Conservation (phyloP, 2,329 filamentous ascomycete genomes). For the Penicillium sp. region DNA sequence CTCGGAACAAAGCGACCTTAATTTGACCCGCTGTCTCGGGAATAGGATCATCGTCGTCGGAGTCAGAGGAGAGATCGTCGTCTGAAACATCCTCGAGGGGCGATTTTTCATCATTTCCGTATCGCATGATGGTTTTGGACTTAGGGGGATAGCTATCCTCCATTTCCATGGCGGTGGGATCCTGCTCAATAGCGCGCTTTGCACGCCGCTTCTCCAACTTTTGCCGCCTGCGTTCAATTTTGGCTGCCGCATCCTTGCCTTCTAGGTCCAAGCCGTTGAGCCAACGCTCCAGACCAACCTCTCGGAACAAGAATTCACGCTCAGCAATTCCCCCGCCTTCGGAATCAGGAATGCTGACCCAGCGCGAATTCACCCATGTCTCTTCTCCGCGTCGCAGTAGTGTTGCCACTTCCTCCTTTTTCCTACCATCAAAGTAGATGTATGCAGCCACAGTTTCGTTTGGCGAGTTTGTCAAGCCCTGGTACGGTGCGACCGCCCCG, state of each 20-base stretch:
- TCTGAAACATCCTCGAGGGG: slow-evolving; percentile 72
- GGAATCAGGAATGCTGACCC: slow-evolving; percentile 88
- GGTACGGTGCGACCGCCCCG: slow-evolving; percentile 73
- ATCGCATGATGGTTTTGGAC: slow-evolving; percentile 66
- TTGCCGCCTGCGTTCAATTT: slow-evolving; percentile 62
- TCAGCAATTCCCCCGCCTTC: slow-evolving; percentile 94
- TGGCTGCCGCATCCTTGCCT: slow-evolving; percentile 84
- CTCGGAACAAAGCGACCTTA: slow-evolving; percentile 94
- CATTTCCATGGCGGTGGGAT: slow-evolving; percentile 49
- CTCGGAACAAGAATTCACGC: slow-evolving; percentile 93
- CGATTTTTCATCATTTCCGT: slow-evolving; percentile 72
- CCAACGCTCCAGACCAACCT: slow-evolving; percentile 94
- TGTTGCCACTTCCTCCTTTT: slow-evolving; percentile 96
- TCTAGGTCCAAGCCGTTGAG: slow-evolving; percentile 94
- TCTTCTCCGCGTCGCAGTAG: slow-evolving; percentile 89
- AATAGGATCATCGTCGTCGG: slow-evolving; percentile 73
- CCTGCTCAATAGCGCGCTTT: slow-evolving; percentile 64
- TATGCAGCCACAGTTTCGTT: slow-evolving; percentile 98
- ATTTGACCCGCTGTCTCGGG: slow-evolving; percentile 96
- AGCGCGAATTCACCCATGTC: slow-evolving; percentile 98
- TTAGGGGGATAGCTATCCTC: slow-evolving; percentile 34
- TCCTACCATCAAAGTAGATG: slow-evolving; percentile 95
- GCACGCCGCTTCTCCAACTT: slow-evolving; percentile 81
- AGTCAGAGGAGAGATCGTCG: slow-evolving; percentile 68
- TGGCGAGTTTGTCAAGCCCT: slow-evolving; percentile 84